Conservation (phyloP, 306 rosid genomes). For the Castanea mollissima region DNA sequence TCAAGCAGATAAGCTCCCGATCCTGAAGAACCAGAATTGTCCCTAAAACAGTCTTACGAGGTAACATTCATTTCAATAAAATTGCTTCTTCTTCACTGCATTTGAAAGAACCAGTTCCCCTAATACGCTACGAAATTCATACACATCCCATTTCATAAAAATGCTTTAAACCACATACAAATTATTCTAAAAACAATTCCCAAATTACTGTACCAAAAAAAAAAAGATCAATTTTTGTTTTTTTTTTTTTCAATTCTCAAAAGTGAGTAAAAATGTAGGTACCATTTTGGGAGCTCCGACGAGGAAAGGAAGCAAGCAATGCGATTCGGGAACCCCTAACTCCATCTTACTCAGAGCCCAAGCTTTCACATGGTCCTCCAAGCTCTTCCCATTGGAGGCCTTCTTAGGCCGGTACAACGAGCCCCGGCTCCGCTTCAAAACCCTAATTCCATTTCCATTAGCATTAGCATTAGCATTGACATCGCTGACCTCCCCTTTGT, state of each 20-base stretch:
- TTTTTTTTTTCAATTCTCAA: not conserved
- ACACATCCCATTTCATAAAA: not conserved
- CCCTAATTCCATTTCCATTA: constrained; percentile 35
- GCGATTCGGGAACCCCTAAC: constrained; percentile 30
- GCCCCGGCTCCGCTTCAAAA: constrained; percentile 40
- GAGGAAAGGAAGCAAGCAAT: constrained; percentile 66
- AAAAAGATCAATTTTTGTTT: too few species aligned
- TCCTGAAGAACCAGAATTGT: too few species aligned
- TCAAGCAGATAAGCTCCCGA: too few species aligned
- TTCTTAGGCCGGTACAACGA: constrained; percentile 39
- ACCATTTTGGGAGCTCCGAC: constrained; percentile 63
- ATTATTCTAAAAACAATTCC: too few species aligned
- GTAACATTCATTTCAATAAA: too few species aligned
- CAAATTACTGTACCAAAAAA: too few species aligned
- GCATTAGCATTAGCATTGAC: too few species aligned
- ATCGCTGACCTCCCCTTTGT: constrained; percentile 4
- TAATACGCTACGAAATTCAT: too few species aligned
- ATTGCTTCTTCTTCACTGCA: too few species aligned
- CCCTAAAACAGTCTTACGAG: too few species aligned
- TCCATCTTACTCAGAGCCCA: constrained; percentile 39
- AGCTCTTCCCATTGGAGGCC: constrained; percentile 31
- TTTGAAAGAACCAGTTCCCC: too few species aligned
- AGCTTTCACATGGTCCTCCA: constrained; percentile 47
- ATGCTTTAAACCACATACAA: not conserved
- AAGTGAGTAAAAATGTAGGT: not conserved